Evolutionary conservation across 202 grass and related monocot species (phyloP), one percentile per base, ranked within the genome.

Genomic region (Setaria italica): DNA sequence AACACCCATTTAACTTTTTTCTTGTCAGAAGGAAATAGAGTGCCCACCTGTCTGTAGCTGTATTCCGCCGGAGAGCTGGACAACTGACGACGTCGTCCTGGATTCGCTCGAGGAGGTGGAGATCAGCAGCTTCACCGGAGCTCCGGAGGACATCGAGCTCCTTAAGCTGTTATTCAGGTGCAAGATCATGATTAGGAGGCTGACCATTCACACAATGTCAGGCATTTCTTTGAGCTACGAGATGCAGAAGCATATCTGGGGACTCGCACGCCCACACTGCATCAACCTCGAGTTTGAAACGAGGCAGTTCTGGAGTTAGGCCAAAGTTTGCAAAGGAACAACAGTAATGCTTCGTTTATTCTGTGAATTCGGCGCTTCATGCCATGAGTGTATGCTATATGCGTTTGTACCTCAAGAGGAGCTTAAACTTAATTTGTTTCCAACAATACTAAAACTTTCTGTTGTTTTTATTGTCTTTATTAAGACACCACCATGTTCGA

Each of bases 71-170:
- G 42, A 11, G 43, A 79, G 21, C 42, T 64, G 59, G 59, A 48
- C 3, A 34, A 50, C 59, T 0, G 9, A 79, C 15, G 43, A 49
- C 3, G 3, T 80, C 0, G 6, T 5, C 2, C 9, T 80, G 16
- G 62, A 50, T 53, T 66, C 45, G 8, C 62, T 80, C 0, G 77
- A 80, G 20, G 77, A 67, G 19, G 42, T 80, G 8, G 77, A 80
- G 32, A 80, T 67, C 46, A 80, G 11, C 34, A 51, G 29, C 32
- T 80, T 80, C 77, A 80, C 46, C 6, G 77, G 46, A 67, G 4
- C 46, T 6, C 0, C 13, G 9, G 77, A 67, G 6, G 62, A 67
- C 8, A 11, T 50, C 4, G 29, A 66, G 15, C 47, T 79, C 9
- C 45, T 79, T 25, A 49, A 79, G 21, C 9, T 79, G 16, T 9